Percentiles rank a stretch among this genome's conserved stretches.
phyloP scores from a whole-genome alignment of 164 flowering plant species.

The Cinnamomum chago region DNA sequence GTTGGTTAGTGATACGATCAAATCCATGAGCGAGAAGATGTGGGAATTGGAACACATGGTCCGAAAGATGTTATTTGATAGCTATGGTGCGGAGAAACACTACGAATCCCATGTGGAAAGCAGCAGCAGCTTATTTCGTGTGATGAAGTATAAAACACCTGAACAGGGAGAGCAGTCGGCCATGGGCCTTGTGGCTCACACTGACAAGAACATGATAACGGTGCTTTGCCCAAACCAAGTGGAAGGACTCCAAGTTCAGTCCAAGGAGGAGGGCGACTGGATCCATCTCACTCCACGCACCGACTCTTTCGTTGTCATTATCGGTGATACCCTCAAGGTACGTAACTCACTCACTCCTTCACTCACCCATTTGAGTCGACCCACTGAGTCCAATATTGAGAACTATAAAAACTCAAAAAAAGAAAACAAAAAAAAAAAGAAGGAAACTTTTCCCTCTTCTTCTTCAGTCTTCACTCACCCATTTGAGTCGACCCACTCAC shows the following conservation, averaged over 20 bases:
- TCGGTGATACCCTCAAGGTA: slow-evolving; percentile 50
- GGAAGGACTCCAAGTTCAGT: slow-evolving; percentile 36
- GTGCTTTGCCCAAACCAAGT: slow-evolving; percentile 16
- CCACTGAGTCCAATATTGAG: too few relatives aligned
- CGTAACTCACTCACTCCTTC: background rate
- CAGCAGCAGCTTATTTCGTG: slow-evolving; percentile 17
- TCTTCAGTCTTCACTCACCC: too few relatives aligned
- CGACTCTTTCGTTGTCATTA: slow-evolving; percentile 25
- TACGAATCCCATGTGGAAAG: slow-evolving; percentile 12
- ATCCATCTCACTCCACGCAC: slow-evolving; percentile 11
- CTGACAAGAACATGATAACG: slow-evolving; percentile 17
- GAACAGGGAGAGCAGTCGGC: slow-evolving; percentile 2
- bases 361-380: too few relatives aligned
- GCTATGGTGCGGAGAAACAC: slow-evolving; percentile 13
- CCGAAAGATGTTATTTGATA: slow-evolving; percentile 20
- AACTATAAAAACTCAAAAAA: too few relatives aligned
- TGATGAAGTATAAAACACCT: slow-evolving; percentile 42
- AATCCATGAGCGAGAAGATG: slow-evolving; percentile 21
- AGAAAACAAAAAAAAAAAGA: too few relatives aligned
- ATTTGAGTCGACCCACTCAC: background rate
- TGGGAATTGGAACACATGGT: slow-evolving; percentile 27
- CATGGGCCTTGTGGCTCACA: slow-evolving; percentile 35
- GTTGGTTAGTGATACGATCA: slow-evolving; percentile 42
- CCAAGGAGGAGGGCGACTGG: slow-evolving; percentile 38
- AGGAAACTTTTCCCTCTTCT: too few relatives aligned